Conservation (phyloP, 2,329 filamentous ascomycete species). For the Sporothrix inflata region DNA sequence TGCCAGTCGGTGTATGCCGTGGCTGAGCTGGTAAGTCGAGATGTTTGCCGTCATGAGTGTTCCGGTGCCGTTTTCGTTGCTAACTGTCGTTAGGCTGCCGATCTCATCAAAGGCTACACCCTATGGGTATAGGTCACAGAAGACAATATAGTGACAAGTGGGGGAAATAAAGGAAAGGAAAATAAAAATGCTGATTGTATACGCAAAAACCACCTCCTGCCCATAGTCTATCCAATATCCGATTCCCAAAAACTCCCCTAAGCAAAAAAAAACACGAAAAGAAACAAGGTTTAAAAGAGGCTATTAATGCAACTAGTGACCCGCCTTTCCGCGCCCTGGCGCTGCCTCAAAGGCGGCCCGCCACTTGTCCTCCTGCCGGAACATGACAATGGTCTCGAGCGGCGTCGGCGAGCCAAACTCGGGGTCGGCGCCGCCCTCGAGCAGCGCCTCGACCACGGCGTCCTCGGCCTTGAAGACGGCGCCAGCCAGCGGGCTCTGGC, state of each 20-base stretch:
- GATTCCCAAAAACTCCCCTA: not conserved
- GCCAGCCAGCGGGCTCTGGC: conserved; percentile 70
- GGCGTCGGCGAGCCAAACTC: conserved; percentile 56
- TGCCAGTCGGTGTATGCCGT: conserved; percentile 38
- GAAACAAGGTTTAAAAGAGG: not conserved
- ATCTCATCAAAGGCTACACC: conserved; percentile 18
- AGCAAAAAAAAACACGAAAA: not conserved
- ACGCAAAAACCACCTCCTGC: not conserved
- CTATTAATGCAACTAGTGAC: not conserved
- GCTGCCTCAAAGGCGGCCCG: conserved; percentile 53
- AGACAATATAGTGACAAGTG: not conserved
- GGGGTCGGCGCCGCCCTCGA: conserved; percentile 59
- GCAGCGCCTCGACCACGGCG: conserved; percentile 61
- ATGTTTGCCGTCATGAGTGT: not conserved
- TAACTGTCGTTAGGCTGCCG: conserved; percentile 19
- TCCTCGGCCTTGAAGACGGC: conserved; percentile 74
- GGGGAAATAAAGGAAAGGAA: not conserved
- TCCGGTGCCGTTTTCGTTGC: not conserved
- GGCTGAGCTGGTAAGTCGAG: conserved; percentile 36
- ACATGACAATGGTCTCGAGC: conserved; percentile 53
- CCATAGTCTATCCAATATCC: not conserved
- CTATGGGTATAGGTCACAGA: not conserved
- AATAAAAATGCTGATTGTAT: not conserved
- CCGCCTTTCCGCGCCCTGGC: conserved; percentile 51
- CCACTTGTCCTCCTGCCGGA: conserved; percentile 58